These are phyloP conservation scores for Linnemannia exigua DNA, from an alignment of 192 early-diverging fungal genomes.

Conservation along the genomic window DNA sequence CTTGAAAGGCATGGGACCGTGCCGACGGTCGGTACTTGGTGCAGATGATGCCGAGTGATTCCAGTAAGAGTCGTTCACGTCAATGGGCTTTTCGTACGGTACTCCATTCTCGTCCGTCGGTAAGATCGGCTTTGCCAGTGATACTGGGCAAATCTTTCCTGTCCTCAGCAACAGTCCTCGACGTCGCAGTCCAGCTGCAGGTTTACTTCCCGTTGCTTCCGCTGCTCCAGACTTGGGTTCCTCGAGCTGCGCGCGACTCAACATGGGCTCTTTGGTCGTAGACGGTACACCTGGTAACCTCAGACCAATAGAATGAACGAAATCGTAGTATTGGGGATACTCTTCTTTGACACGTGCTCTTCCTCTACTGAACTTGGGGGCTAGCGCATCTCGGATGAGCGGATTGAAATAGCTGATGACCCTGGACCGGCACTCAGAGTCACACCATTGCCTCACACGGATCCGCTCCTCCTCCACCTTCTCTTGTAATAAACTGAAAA, in stretches of 20 bases:
- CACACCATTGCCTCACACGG: conserved; percentile 42
- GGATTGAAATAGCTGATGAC: conserved; percentile 27
- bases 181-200: not conserved
- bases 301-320: conserved; percentile 38
- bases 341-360: conserved; percentile 30
- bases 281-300: conserved; percentile 25
- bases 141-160: conserved; percentile 39
- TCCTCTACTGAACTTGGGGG: conserved; percentile 30
- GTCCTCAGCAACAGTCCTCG: conserved; percentile 34
- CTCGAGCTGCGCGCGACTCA: conserved; percentile 1
- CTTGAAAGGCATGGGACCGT: conserved; percentile 20
- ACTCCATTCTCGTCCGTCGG: conserved; percentile 53
- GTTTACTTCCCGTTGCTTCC: not conserved
- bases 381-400: conserved; percentile 23
- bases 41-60: not conserved
- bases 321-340: conserved; percentile 44
- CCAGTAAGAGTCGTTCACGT: conserved; percentile 35
- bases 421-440: conserved; percentile 16
- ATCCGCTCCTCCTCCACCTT: conserved; percentile 35
- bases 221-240: not conserved
- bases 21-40: conserved; percentile 13
- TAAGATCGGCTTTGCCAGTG: conserved; percentile 38
- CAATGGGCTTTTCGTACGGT: conserved; percentile 34
- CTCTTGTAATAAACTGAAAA: conserved; percentile 29
- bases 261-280: conserved; percentile 31